phyloP scores from a whole-genome alignment of 371 early-diverging fungal species.

The Quaeritorhiza haematococci region DNA sequence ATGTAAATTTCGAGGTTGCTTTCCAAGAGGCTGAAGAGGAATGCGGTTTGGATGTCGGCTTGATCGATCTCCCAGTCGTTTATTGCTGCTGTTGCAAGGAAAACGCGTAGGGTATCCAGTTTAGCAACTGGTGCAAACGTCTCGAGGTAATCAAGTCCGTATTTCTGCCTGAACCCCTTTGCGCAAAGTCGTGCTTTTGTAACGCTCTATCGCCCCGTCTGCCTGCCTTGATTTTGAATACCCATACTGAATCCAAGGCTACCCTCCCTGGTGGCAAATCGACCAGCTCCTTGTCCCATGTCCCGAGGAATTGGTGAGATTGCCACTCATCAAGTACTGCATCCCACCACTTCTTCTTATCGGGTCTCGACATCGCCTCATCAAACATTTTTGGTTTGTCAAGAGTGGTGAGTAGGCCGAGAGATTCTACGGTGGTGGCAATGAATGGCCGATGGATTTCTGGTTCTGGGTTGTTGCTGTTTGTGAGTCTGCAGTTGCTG shows the following conservation, averaged over 20 bases:
- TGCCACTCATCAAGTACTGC: conserved; percentile 17
- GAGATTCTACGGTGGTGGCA: no score
- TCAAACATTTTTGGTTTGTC: not conserved
- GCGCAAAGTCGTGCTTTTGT: conserved; percentile 36
- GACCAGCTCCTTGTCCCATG: conserved; percentile 13
- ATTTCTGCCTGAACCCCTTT: conserved; percentile 26
- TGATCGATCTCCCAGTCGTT: conserved; percentile 12
- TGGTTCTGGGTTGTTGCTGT: no score
- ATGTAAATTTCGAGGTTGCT: no score
- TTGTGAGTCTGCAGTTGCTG: no score
- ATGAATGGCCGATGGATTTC: no score
- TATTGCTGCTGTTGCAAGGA: conserved; percentile 21
- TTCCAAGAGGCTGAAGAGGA: conserved; percentile 31
- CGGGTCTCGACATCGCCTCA: not conserved
- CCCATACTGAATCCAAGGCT: conserved; percentile 19
- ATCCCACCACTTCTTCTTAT: conserved; percentile 9
- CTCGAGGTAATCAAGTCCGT: conserved; percentile 27
- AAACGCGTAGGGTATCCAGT: conserved; percentile 14
- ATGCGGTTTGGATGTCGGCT: conserved; percentile 32
- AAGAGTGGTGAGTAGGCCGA: not conserved
- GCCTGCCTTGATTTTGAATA: conserved; percentile 21
- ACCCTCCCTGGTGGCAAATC: not conserved
- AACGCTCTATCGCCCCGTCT: conserved; percentile 11
- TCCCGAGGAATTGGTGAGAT: conserved; percentile 10
- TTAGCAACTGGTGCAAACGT: conserved; percentile 34